Base-by-base conservation (phyloP, 2,329 filamentous ascomycete genomes). In the Corinectria fuckeliana region DNA sequence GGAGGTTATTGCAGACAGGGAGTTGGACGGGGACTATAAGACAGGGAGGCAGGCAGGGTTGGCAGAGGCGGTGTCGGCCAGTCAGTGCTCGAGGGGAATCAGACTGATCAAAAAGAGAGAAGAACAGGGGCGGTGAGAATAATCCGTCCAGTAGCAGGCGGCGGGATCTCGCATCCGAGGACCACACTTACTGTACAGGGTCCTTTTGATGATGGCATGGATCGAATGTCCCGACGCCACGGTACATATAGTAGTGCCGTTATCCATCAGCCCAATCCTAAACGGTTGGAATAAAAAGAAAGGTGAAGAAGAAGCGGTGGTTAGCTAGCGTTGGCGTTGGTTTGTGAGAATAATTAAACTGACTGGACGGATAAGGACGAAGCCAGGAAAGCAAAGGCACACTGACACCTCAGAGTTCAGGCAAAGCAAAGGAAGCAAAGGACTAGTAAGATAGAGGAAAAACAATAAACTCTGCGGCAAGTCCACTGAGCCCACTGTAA, bases 121-220 rank as follows among this genome's bases (percentile, higher is more conserved):
- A n/a, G 42, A 30, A 25, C 16, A 21, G 48, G 48, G n/a, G 21
- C 14, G 20, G 50, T 21, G 18, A 41, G 28, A 45, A 54, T 54
- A 59, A 59, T 59, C 56, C 56, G 56, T 55, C 56, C 56, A 59
- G 44, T 59, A 44, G 18, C 5, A 16, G 36, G 44, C 16, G 36
- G 21, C 32, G 50, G 47, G 39, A 41, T 48, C 55, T 47, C 18
- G 25, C 39, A 44, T 41, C 54, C 48, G 41, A 50, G 42, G 32
- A 21, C 39, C 30, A n/a, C 36, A 42, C n/a, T n/a, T n/a, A n/a
- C n/a, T n/a, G n/a, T n/a, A n/a, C n/a, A 28, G 11, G 21, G 18
- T 36, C 20, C 39, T 48, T 48, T 48, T 48, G 45, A 23, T n/a
- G n/a, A n/a, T n/a, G 45, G 45, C 25, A 41, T 25, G 52, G 23